Evolutionary conservation across 2,329 filamentous ascomycete species (phyloP).

Genomic region (Exophiala calicioides): DNA sequence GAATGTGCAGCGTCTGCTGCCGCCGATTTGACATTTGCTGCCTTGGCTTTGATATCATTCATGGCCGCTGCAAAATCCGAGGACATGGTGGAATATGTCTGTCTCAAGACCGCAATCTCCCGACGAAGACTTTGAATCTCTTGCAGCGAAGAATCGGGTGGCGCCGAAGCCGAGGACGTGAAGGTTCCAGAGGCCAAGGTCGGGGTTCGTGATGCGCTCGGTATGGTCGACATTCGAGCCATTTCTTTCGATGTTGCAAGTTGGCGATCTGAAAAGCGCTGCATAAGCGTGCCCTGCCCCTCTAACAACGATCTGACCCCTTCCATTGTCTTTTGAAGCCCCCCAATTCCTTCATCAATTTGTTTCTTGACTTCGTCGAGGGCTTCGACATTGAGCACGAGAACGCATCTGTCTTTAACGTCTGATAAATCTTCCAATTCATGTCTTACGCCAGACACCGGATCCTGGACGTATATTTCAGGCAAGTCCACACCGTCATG

Average conservation of each 20-base stretch:
- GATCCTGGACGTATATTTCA: slow-evolving; percentile 97
- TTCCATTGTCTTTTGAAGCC: slow-evolving; percentile 79
- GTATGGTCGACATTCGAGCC: slow-evolving; percentile 62
- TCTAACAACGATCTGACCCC: slow-evolving; percentile 80
- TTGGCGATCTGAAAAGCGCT: slow-evolving; percentile 86
- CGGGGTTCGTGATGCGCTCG: slow-evolving; percentile 37
- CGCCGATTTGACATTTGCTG: slow-evolving; percentile 73
- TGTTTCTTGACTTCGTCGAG: slow-evolving; percentile 96
- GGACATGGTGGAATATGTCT: slow-evolving; percentile 90
- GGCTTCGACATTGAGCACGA: slow-evolving; percentile 91
- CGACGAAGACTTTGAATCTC: slow-evolving; percentile 82
- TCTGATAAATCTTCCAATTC: slow-evolving; percentile 91
- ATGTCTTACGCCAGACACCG: slow-evolving; percentile 91
- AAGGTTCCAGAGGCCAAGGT: slow-evolving; percentile 37
- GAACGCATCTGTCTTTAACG: slow-evolving; percentile 89
- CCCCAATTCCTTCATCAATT: slow-evolving; percentile 86
- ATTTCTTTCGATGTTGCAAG: slow-evolving; percentile 87
- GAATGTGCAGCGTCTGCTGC: slow-evolving; percentile 72
- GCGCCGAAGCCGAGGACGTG: slow-evolving; percentile 32
- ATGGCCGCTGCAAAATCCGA: slow-evolving; percentile 87
- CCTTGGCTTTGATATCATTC: slow-evolving; percentile 78
- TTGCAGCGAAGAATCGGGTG: slow-evolving; percentile 58
- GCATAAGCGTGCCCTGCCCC: slow-evolving; percentile 77
- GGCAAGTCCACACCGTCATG: slow-evolving; percentile 89
- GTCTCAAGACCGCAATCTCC: slow-evolving; percentile 85